Conservation (phyloP, 1,284 basidiomycete species). For the Mycena sp. region DNA sequence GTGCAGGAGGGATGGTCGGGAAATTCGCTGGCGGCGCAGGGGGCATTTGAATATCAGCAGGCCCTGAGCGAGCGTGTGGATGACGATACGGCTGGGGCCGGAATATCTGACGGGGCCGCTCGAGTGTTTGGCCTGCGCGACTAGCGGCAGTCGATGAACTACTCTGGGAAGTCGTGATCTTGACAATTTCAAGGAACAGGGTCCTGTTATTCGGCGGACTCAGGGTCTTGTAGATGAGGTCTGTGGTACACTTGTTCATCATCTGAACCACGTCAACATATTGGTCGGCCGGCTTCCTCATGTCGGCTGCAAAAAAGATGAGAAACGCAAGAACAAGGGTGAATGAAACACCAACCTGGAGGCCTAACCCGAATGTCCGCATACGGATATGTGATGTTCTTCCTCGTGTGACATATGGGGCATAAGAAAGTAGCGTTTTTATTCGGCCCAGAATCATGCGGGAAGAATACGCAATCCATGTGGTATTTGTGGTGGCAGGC, state of each 20-base stretch:
- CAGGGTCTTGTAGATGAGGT: slow-evolving; percentile 75
- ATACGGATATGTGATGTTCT: slow-evolving; percentile 73
- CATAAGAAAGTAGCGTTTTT: slow-evolving; percentile 64
- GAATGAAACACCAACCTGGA: slow-evolving; percentile 57
- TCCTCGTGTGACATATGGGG: slow-evolving; percentile 80
- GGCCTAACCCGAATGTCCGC: slow-evolving; percentile 80
- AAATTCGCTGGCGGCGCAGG: not conserved
- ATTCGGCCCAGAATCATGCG: slow-evolving; percentile 44
- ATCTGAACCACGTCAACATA: slow-evolving; percentile 80
- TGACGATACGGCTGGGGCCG: slow-evolving; percentile 35
- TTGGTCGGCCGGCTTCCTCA: slow-evolving; percentile 54
- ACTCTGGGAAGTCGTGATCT: slow-evolving; percentile 39
- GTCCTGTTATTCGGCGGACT: slow-evolving; percentile 72
- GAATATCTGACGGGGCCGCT: slow-evolving; percentile 31
- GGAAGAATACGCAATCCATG: slow-evolving; percentile 80
- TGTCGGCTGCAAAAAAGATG: slow-evolving; percentile 48
- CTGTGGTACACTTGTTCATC: slow-evolving; percentile 78
- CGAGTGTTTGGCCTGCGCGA: slow-evolving; percentile 9
- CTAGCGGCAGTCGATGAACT: slow-evolving; percentile 48
- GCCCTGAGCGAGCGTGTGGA: slow-evolving; percentile 28
- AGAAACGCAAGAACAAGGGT: slow-evolving; percentile 11
- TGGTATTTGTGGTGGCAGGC: slow-evolving; percentile 75
- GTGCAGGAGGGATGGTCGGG: not conserved
- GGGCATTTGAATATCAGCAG: slow-evolving; percentile 15
- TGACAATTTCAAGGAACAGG: slow-evolving; percentile 79